These are phyloP conservation scores for Harringtonia lauricola DNA, from an alignment of 2,329 filamentous ascomycete genomes.

Conservation along the genomic window DNA sequence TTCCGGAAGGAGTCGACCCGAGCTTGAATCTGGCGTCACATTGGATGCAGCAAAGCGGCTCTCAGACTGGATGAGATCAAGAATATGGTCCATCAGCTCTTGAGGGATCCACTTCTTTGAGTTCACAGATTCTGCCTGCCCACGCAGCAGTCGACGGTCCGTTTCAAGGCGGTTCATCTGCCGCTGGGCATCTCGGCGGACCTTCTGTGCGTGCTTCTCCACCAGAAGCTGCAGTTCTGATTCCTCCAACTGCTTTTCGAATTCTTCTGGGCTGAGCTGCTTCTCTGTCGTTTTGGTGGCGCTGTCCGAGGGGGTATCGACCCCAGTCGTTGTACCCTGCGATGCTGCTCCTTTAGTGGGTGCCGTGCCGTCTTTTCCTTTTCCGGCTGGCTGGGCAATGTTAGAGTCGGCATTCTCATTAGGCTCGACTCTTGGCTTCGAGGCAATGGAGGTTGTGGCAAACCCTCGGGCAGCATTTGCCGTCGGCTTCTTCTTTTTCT, in stretches of 20 bases:
- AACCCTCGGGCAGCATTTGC: conserved; percentile 86
- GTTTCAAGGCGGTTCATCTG: conserved; percentile 72
- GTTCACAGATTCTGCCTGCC: conserved; percentile 64
- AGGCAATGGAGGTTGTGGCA: conserved; percentile 85
- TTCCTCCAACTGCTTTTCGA: conserved; percentile 79
- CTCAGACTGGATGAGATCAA: conserved; percentile 62
- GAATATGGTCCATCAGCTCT: conserved; percentile 66
- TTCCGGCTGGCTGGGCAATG: not conserved
- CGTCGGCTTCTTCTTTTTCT: conserved; percentile 87
- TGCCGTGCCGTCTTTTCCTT: conserved; percentile 6
- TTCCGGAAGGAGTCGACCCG: conserved; percentile 49
- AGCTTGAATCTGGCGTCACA: conserved; percentile 30
- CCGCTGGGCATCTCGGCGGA: conserved; percentile 65
- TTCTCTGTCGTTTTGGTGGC: conserved; percentile 20
- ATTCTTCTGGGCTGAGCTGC: conserved; percentile 69
- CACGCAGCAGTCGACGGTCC: conserved; percentile 70
- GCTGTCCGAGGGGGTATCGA: conserved; percentile 11
- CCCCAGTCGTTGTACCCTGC: conserved; percentile 11
- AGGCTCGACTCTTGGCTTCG: conserved; percentile 60
- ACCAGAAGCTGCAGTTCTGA: conserved; percentile 82
- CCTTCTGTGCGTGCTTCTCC: conserved; percentile 71
- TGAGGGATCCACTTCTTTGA: conserved; percentile 69
- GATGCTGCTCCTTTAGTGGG: conserved; percentile 1
- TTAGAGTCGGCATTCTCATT: conserved; percentile 21
- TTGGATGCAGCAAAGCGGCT: conserved; percentile 44